These are phyloP conservation scores for Lecanoromycetidae sp. DNA, from an alignment of 2,329 filamentous ascomycete species.

Conservation along the genomic window DNA sequence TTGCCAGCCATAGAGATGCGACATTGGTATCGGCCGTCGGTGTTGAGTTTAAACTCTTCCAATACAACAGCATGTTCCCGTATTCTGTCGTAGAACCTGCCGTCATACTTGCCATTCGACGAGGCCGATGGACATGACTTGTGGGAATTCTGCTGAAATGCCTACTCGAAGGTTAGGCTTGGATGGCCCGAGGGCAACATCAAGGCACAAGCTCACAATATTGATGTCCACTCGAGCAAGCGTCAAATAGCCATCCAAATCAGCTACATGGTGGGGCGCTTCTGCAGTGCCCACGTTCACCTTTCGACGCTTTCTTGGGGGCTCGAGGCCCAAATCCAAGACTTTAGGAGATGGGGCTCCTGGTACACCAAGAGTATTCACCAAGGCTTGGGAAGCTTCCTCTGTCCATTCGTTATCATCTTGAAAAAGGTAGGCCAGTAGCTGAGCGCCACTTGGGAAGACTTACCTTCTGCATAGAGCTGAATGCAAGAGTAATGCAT, in stretches of 20 bases:
- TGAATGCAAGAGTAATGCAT: conserved; percentile 4
- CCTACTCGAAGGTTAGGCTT: background rate
- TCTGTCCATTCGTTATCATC: background rate
- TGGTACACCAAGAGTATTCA: conserved; percentile 1
- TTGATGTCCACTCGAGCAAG: conserved; percentile 12
- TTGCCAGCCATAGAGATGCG: background rate
- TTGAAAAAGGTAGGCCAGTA: background rate
- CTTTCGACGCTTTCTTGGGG: conserved; percentile 8
- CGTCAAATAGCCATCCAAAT: conserved; percentile 4
- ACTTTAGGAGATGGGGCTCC: background rate
- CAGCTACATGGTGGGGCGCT: background rate
- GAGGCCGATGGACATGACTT: conserved; percentile 4
- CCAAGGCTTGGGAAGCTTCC: background rate
- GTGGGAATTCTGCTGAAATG: background rate
- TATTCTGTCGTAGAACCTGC: background rate
- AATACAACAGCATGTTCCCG: conserved; percentile 6
- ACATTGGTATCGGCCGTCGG: background rate
- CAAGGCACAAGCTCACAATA: conserved; percentile 2
- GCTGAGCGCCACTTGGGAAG: background rate
- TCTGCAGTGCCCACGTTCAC: background rate
- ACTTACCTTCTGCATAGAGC: conserved; percentile 1
- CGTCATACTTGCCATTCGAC: background rate
- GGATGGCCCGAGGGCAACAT: background rate
- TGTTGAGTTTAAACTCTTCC: background rate
- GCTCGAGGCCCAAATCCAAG: background rate